Percentiles rank a stretch among this genome's conserved stretches.
Evolutionary conservation across 352 stramenopile genomes (phyloP).

Genomic region (Thraustochytrium sp.): DNA sequence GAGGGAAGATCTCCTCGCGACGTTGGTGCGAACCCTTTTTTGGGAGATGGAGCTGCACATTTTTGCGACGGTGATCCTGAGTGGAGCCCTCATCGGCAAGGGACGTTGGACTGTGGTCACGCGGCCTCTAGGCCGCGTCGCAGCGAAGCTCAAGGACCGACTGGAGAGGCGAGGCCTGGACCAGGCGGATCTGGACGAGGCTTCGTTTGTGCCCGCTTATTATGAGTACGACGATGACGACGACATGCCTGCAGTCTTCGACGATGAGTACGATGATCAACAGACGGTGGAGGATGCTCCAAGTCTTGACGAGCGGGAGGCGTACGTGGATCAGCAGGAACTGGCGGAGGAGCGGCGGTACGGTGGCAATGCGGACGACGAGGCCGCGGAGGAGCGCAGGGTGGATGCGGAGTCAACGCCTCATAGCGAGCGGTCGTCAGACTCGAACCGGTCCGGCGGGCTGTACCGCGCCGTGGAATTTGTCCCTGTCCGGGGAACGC

Average conservation of each 20-base stretch:
- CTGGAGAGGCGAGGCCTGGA: neutral
- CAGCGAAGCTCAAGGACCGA: neutral
- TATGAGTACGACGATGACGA: too few relatives aligned
- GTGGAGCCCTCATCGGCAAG: neutral
- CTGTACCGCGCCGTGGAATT: constrained; percentile 31
- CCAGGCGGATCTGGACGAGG: neutral
- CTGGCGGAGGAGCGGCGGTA: neutral
- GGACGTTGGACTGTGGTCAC: too few relatives aligned
- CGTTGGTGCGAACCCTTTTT: neutral
- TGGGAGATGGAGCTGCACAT: neutral
- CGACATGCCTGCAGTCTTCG: too few relatives aligned
- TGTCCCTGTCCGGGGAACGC: constrained; percentile 6
- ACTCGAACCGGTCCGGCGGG: neutral
- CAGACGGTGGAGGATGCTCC: neutral
- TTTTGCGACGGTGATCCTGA: neutral
- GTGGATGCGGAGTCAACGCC: neutral
- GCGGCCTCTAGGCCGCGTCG: neutral
- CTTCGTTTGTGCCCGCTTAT: too few relatives aligned
- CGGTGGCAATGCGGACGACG: neutral
- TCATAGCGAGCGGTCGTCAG: neutral
- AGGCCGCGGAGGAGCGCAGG: too few relatives aligned
- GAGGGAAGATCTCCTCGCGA: neutral
- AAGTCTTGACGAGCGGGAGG: neutral
- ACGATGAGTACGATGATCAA: neutral
- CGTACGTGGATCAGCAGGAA: constrained; percentile 32